Conservation (phyloP, 257 asterid species). For the Penstemon barbatus region DNA sequence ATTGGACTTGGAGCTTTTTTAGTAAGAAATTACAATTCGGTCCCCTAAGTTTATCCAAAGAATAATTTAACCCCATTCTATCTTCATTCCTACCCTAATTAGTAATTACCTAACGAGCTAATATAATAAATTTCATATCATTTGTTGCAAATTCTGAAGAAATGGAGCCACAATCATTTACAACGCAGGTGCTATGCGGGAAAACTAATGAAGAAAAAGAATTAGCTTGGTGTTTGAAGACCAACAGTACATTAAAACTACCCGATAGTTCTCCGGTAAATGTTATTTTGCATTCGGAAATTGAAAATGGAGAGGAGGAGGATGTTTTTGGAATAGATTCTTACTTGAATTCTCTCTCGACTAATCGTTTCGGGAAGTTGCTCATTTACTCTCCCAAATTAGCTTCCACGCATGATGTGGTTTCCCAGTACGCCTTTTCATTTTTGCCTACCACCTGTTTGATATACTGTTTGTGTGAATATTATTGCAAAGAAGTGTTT, state of each 20-base stretch:
- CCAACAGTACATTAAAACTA: conserved; percentile 46
- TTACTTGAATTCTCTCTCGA: conserved; percentile 53
- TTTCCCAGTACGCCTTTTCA: conserved; percentile 52
- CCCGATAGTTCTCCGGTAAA: conserved; percentile 47
- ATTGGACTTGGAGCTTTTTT: background rate
- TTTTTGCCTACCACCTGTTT: conserved; percentile 16
- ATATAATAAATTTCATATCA: conserved; percentile 8
- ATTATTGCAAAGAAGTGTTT: background rate
- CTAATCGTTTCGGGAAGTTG: conserved; percentile 64
- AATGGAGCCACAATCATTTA: conserved; percentile 56
- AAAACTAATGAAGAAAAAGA: conserved; percentile 62
- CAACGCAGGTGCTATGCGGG: conserved; percentile 57
- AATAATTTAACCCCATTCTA: conserved; percentile 25
- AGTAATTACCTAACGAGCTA: conserved; percentile 16
- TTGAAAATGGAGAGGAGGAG: conserved; percentile 33
- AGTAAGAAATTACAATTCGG: conserved; percentile 6
- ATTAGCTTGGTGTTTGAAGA: conserved; percentile 53
- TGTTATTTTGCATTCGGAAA: conserved; percentile 49
- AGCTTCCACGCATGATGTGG: conserved; percentile 80
- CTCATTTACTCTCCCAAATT: conserved; percentile 71
- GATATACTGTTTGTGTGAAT: conserved; percentile 10
- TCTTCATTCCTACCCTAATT: conserved; percentile 15
- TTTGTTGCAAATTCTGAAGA: conserved; percentile 38
- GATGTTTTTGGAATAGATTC: conserved; percentile 45
- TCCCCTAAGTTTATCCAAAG: conserved; percentile 9